Evolutionary conservation across 768 basidiomycete genomes (phyloP), one percentile per base, ranked within the genome.

Genomic region (Rhizopogon roseolus): DNA sequence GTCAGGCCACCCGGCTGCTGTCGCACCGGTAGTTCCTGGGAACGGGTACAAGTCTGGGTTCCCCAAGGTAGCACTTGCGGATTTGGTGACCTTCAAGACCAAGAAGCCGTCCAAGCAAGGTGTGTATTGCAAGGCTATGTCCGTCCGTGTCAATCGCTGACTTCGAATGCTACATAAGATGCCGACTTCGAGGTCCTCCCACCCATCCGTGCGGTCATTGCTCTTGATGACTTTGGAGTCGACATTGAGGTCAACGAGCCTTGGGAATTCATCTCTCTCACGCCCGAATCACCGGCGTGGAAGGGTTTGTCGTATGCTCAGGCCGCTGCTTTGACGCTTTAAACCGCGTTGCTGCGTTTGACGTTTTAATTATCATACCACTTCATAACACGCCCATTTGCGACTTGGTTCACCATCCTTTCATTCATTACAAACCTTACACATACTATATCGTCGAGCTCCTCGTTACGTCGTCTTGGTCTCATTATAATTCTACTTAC

Each of bases 301-400:
- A 64, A 61, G 63, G 65, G 62, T 52, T 63, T 68, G 52, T 69
- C 67, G 8, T 69, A 69, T 42, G 67, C 67, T 13, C 65, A 69
- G 46, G 67, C 55, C 2, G 69, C 49, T 44, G 59, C 48, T 28
- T 57, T 57, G 39, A 60, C 66, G 29, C 58, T 67, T 58, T 67
- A 55, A 39, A 16, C 37, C 14, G 32, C 29, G 36, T 42, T 10
- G 29, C 46, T 36, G 46, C 4, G 5, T 14, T 39, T 5, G 28
- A 52, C 29, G 14, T 52, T 52, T 52, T 44, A 19, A 40, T 50
- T 37, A 46, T 41, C 27, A 52, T 4, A 55, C 32, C 49, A 41
- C 41, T 46, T 44, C 29, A 32, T 34, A 52, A 59, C 44, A 46
- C 45, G 14, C 29, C 45, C 45, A 27, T 50, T 22, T 53, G 59